phyloP scores from a whole-genome alignment of 2,329 filamentous ascomycete species.

The Amauroascus niger region DNA sequence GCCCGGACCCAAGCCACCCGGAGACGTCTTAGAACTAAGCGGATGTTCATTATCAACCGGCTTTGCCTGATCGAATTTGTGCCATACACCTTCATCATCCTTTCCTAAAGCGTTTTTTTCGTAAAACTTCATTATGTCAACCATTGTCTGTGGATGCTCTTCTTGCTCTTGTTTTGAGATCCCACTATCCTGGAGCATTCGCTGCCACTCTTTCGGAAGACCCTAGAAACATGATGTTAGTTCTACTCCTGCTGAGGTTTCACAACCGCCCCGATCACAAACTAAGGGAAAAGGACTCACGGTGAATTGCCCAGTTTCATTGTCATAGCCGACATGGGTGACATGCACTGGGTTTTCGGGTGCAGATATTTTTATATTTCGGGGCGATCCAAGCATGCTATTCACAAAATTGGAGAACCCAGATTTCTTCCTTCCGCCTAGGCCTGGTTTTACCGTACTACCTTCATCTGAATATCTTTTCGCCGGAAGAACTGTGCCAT shows the following conservation, averaged over 20 bases:
- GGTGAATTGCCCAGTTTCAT: conserved; percentile 90
- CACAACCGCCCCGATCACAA: neutral
- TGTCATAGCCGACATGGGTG: conserved; percentile 95
- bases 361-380: conserved; percentile 89
- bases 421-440: conserved; percentile 67
- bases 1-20: conserved; percentile 37
- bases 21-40: conserved; percentile 32
- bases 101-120: conserved; percentile 80
- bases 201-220: conserved; percentile 95
- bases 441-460: conserved; percentile 47
- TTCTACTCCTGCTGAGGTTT: neutral
- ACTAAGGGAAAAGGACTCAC: conserved; percentile 38
- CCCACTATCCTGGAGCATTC: conserved; percentile 85
- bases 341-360: conserved; percentile 97
- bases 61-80: conserved; percentile 89
- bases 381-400: conserved; percentile 71
- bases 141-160: conserved; percentile 89
- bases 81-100: conserved; percentile 78
- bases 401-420: conserved; percentile 83
- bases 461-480: conserved; percentile 75
- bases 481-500: conserved; percentile 39
- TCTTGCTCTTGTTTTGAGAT: conserved; percentile 94
- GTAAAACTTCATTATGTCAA: conserved; percentile 93
- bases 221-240: conserved; percentile 47
- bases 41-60: conserved; percentile 37